Conservation (phyloP, 768 basidiomycete species). For the Tricholoma flavovirens region DNA sequence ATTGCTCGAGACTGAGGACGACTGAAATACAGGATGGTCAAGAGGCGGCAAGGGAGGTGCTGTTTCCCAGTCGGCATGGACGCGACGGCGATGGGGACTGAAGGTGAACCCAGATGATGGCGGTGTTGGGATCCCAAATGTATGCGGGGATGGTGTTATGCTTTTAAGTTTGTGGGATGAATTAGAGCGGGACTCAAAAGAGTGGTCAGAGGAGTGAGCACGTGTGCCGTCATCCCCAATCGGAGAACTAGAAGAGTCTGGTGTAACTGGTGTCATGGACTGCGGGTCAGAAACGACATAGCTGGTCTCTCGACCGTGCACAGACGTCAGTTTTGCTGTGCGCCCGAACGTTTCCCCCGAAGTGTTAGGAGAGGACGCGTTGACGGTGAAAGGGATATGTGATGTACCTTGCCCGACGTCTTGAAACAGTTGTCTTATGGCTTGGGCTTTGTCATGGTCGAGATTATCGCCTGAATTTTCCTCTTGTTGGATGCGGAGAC, state of each 20-base stretch:
- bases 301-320: not conserved
- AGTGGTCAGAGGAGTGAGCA: constrained; percentile 4
- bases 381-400: not conserved
- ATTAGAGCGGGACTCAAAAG: constrained; percentile 10
- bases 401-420: not conserved
- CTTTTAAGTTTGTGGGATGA: constrained; percentile 12
- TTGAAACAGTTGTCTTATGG: not conserved
- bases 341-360: constrained; percentile 16
- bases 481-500: constrained; percentile 2
- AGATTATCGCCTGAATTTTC: not conserved
- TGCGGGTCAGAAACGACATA: not conserved
- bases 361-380: constrained; percentile 3
- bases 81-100: constrained; percentile 14
- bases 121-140: constrained; percentile 28
- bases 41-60: constrained; percentile 54
- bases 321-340: not conserved
- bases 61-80: constrained; percentile 25
- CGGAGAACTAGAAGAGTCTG: not conserved
- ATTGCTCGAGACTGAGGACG: constrained; percentile 3
- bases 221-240: constrained; percentile 1
- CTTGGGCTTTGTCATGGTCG: not conserved
- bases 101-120: constrained; percentile 25
- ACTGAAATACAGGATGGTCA: constrained; percentile 36
- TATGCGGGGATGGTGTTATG: constrained; percentile 25
- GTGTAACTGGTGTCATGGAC: not conserved